Conservation (phyloP, 2,329 filamentous ascomycete genomes). For the Sclerotinia minor region DNA sequence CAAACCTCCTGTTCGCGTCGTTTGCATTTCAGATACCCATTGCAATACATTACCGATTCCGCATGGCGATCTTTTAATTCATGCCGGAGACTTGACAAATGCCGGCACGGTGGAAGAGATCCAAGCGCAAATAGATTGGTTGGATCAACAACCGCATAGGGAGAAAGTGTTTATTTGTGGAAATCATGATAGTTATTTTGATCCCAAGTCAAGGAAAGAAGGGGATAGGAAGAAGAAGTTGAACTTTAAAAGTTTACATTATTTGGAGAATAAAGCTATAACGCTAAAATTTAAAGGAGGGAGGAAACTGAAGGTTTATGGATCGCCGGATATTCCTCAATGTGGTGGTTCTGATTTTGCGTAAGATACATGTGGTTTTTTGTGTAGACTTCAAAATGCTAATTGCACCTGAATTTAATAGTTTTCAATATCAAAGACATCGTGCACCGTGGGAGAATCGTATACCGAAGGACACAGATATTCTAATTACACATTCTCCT, state of each 20-base stretch:
- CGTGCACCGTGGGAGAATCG: constrained; percentile 61
- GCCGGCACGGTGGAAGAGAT: constrained; percentile 70
- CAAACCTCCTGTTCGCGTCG: constrained; percentile 65
- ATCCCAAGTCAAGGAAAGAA: constrained; percentile 59
- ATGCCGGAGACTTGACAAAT: constrained; percentile 83
- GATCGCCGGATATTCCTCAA: constrained; percentile 75
- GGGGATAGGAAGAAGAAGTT: constrained; percentile 58
- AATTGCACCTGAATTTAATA: constrained; percentile 25
- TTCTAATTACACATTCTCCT: constrained; percentile 66
- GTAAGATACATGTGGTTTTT: constrained; percentile 37
- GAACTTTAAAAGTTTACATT: constrained; percentile 68
- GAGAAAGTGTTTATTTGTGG: constrained; percentile 83
- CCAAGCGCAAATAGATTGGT: constrained; percentile 82
- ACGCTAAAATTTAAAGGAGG: constrained; percentile 62
- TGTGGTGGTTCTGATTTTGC: constrained; percentile 72
- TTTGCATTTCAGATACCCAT: constrained; percentile 92
- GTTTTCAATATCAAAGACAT: constrained; percentile 60
- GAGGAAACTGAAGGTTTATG: constrained; percentile 70
- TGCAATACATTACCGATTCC: constrained; percentile 65
- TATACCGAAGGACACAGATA: constrained; percentile 59
- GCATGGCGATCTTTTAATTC: constrained; percentile 80
- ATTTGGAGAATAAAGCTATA: constrained; percentile 69
- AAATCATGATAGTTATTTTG: constrained; percentile 88
- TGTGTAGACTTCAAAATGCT: background rate
- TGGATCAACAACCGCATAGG: constrained; percentile 68